Conservation (phyloP, 2,329 filamentous ascomycete species). For the Calonectria pseudoturangicola region DNA sequence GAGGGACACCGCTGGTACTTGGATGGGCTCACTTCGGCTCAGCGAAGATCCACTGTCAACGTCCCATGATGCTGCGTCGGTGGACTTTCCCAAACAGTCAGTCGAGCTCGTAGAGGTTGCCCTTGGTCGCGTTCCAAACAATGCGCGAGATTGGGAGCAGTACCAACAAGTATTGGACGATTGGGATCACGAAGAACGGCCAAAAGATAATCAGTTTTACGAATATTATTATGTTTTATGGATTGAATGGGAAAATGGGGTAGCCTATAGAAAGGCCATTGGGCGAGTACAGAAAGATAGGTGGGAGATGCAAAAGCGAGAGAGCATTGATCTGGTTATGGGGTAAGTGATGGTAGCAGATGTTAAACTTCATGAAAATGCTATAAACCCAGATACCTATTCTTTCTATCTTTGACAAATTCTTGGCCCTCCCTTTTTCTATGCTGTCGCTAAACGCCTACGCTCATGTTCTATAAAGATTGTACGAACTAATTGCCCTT, state of each 20-base stretch:
- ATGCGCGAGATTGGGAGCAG: background rate
- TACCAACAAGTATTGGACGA: background rate
- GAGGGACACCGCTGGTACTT: background rate
- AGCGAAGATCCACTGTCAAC: background rate
- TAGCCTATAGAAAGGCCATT: background rate
- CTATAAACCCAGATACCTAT: no score
- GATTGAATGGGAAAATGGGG: background rate
- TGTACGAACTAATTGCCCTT: background rate
- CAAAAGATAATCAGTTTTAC: background rate
- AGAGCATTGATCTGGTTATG: background rate
- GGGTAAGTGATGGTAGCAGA: background rate
- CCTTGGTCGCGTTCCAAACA: background rate
- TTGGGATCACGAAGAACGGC: background rate
- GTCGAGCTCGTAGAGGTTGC: background rate
- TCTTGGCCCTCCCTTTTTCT: no score
- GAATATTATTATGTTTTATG: background rate
- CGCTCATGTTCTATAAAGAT: conserved; percentile 16
- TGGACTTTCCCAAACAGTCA: background rate
- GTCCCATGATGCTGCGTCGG: background rate
- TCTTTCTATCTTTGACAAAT: no score
- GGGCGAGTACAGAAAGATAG: background rate
- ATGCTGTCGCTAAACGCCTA: background rate
- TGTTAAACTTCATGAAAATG: no score
- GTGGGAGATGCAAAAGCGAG: background rate
- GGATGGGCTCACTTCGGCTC: background rate